phyloP scores from a whole-genome alignment of 2,329 filamentous ascomycete genomes.

The Pseudocercospora vitis region DNA sequence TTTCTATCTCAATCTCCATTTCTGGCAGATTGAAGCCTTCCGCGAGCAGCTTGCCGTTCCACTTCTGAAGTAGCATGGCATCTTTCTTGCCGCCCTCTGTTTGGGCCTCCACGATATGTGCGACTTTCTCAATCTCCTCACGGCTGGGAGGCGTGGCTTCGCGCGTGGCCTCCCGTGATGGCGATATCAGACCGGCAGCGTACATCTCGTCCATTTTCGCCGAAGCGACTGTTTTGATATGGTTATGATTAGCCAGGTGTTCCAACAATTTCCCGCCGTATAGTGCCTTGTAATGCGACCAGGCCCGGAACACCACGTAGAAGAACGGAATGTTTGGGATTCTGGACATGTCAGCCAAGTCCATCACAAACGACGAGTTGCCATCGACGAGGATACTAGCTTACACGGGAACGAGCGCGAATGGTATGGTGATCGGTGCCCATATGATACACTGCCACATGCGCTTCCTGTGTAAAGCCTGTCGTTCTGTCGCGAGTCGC shows the following conservation, averaged over 20 bases:
- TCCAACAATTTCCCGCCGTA: conserved; percentile 81
- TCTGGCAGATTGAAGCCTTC: conserved; percentile 51
- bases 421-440: conserved; percentile 79
- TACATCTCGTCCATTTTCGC: conserved; percentile 74
- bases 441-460: conserved; percentile 78
- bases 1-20: conserved; percentile 56
- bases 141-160: conserved; percentile 40
- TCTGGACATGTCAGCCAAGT: conserved; percentile 47
- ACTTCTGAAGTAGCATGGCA: conserved; percentile 51
- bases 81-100: conserved; percentile 45
- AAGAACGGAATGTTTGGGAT: conserved; percentile 96
- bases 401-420: conserved; percentile 83
- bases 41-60: conserved; percentile 54
- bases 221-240: conserved; percentile 67
- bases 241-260: conserved; percentile 72
- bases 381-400: conserved; percentile 37
- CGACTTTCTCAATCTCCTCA: conserved; percentile 43
- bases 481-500: conserved; percentile 74
- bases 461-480: conserved; percentile 71
- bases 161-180: conserved; percentile 43
- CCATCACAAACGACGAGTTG: background rate
- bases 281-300: conserved; percentile 87
- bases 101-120: conserved; percentile 42
- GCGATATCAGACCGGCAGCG: conserved; percentile 50
- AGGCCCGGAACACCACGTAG: conserved; percentile 87